Base-by-base conservation (phyloP, 2,329 filamentous ascomycete species). In the Claviceps digitariae region DNA sequence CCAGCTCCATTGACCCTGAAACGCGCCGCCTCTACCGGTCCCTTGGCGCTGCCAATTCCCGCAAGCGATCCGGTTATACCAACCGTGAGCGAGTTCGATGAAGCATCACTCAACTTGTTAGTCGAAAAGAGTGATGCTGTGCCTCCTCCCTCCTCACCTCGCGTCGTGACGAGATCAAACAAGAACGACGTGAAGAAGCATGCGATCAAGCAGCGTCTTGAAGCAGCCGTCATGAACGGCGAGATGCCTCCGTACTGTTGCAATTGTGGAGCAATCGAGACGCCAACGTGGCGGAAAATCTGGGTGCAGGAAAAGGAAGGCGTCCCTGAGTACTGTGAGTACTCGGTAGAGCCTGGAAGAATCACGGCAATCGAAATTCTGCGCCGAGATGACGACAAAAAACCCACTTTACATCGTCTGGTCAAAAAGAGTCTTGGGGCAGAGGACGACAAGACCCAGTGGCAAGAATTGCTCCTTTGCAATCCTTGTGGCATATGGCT, bases 401-500 rank as follows among this genome's bases (percentile, higher is more conserved):
- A 77, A 41, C 76, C 84, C 1, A 80, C 73, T 7, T 74, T 78
- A 47, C 89, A 90, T 66, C 83, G 89, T 50, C 72, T 91, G 29
- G 79, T 88, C 64, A 91, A 90, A 72, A 94, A 93, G 67, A 78
- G 77, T 12, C 67, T 90, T 7, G 78, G 69, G 1, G 63, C 74
- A 1, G 71, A 75, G 3, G 81, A 85, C 49, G 82, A 87, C 64
- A 84, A 83, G 65, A 75, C 77, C 43, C 63, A 69, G 4, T 96
- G 86, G 75, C 78, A 77, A 46, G 80, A 87, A 60, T 78, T 87
- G 53, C 76, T 87, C 29, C 78, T 97, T 40, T 98, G 93, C 74
- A 98, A 98, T 66, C 90, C 91, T 55, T 98, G 93, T 66, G 93
- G 93, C 20, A 82, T 98, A 44, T 98, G 90, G 89, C 83, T 98